Conservation (phyloP, 495 filamentous ascomycete species). For the Neurospora sp. region DNA sequence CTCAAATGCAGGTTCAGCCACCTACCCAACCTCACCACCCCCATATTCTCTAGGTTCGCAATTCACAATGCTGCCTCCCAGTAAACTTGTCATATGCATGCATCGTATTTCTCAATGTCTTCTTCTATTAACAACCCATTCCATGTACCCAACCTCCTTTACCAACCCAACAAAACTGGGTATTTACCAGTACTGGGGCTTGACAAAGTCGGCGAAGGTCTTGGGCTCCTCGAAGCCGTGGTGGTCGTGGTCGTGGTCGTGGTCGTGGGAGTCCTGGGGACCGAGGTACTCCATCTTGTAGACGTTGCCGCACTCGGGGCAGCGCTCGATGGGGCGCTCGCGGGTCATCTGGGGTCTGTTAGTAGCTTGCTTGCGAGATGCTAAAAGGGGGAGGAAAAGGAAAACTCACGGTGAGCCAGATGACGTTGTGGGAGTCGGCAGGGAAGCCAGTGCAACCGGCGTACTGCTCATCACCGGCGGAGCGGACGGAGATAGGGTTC, state of each 20-base stretch:
- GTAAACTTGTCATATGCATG: background rate
- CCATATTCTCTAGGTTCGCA: background rate
- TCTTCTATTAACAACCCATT: slow-evolving; percentile 9
- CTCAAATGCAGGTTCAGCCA: background rate
- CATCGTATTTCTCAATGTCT: slow-evolving; percentile 1
- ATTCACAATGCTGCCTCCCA: background rate
- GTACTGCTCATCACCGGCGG: slow-evolving; percentile 92
- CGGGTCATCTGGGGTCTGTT: slow-evolving; percentile 56
- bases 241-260: slow-evolving; percentile 46
- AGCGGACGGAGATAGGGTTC: slow-evolving; percentile 80
- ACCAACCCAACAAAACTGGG: background rate
- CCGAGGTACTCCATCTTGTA: slow-evolving; percentile 97
- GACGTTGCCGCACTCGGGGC: slow-evolving; percentile 88
- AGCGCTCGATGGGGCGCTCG: slow-evolving; percentile 84
- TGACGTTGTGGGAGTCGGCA: slow-evolving; percentile 79
- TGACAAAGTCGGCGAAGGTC: slow-evolving; percentile 88
- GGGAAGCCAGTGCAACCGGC: slow-evolving; percentile 92
- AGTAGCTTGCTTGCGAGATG: background rate
- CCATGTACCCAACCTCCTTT: background rate
- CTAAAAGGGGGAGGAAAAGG: background rate
- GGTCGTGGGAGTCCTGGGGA: slow-evolving; percentile 45
- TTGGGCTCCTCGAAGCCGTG: slow-evolving; percentile 68
- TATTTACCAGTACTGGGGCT: slow-evolving; percentile 75
- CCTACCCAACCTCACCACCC: too few relatives aligned
- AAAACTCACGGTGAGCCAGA: slow-evolving; percentile 73